These are phyloP conservation scores for Pseudomonodictys pantanalensis DNA, from an alignment of 495 filamentous ascomycete genomes.

Conservation along the genomic window DNA sequence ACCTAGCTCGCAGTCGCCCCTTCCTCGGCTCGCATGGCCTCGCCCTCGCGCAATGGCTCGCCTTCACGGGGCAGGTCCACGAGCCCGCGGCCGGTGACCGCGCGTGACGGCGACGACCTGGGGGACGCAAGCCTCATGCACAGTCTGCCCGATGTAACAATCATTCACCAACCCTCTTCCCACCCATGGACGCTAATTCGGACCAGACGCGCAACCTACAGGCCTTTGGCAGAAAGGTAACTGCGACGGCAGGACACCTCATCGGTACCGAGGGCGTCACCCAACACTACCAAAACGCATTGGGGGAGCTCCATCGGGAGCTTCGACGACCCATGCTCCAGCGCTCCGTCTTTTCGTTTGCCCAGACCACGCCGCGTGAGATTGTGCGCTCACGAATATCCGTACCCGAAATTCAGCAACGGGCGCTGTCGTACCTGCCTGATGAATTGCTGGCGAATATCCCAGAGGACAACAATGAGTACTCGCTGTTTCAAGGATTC, in stretches of 20 bases:
- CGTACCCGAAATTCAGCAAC: constrained; percentile 88
- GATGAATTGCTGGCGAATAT: constrained; percentile 87
- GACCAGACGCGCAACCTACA: constrained; percentile 79
- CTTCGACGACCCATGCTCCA: constrained; percentile 78
- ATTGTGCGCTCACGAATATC: constrained; percentile 90
- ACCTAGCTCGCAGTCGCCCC: neutral
- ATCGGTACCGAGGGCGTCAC: constrained; percentile 59
- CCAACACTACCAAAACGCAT: constrained; percentile 75
- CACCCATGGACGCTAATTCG: neutral
- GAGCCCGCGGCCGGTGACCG: constrained; percentile 26
- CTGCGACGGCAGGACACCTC: constrained; percentile 85
- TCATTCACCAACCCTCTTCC: neutral
- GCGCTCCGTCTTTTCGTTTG: constrained; percentile 82
- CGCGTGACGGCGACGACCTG: constrained; percentile 4
- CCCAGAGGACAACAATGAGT: constrained; percentile 77
- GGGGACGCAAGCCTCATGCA: constrained; percentile 28
- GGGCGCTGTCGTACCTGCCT: constrained; percentile 81
- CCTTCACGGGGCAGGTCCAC: constrained; percentile 30
- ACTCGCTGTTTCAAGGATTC: constrained; percentile 95
- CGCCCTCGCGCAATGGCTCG: constrained; percentile 26
- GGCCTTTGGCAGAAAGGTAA: constrained; percentile 91
- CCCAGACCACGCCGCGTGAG: constrained; percentile 85
- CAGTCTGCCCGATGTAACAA: constrained; percentile 17
- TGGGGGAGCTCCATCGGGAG: constrained; percentile 86
- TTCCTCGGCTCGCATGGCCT: constrained; percentile 21